These are phyloP conservation scores for Lentinula sp. DNA, from an alignment of 768 basidiomycete species.

Conservation along the genomic window DNA sequence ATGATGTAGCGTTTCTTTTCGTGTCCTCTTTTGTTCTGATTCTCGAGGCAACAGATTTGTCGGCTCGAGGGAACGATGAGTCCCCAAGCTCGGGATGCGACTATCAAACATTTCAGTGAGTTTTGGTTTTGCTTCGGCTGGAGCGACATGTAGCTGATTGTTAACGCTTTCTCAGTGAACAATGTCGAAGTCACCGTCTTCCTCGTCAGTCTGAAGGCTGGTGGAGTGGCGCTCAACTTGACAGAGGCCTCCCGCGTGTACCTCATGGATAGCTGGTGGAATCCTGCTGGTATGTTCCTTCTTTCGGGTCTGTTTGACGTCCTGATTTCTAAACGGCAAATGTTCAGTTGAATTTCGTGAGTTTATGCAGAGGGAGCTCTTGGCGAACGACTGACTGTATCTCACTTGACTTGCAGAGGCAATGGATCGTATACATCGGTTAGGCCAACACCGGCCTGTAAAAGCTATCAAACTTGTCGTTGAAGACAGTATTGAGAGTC, in stretches of 20 bases:
- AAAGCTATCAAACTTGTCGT: constrained; percentile 90
- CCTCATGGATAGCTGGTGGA: constrained; percentile 99
- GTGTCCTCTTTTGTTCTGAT: not conserved
- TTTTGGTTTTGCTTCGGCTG: constrained; percentile 19
- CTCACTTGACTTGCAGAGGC: constrained; percentile 51
- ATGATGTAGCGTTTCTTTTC: not conserved
- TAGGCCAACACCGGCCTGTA: constrained; percentile 93
- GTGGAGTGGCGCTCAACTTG: constrained; percentile 87
- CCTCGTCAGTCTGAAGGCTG: constrained; percentile 92
- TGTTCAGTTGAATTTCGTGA: constrained; percentile 70
- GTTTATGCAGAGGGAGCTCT: constrained; percentile 19
- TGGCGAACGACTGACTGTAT: not conserved
- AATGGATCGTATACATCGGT: constrained; percentile 95
- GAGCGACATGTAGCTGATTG: not conserved
- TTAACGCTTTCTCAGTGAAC: constrained; percentile 53
- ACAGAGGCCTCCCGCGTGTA: constrained; percentile 92
- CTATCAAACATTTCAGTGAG: constrained; percentile 91
- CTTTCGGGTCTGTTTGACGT: not conserved
- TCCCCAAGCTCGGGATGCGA: constrained; percentile 92
- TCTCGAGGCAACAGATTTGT: constrained; percentile 54
- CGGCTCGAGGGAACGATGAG: constrained; percentile 95
- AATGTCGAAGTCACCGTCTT: constrained; percentile 96
- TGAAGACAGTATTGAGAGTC: constrained; percentile 94
- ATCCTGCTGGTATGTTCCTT: constrained; percentile 69
- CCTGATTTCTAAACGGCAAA: not conserved